phyloP scores from a whole-genome alignment of 441 rosid species.

The Gossypium davidsonii region DNA sequence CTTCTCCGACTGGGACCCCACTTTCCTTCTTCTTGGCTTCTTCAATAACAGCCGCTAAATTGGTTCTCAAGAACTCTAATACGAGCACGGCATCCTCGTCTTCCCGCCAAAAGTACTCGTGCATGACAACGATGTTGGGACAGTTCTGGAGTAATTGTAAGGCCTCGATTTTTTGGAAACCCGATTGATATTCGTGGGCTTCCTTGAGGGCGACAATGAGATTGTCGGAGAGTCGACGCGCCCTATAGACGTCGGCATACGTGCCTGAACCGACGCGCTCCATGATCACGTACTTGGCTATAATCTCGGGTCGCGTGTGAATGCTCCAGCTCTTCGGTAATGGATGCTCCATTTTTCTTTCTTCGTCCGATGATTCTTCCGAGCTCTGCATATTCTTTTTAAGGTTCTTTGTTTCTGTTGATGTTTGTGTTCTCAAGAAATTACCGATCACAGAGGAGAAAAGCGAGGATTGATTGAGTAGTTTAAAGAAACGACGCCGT shows the following conservation, averaged over 20 bases:
- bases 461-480: too few relatives aligned
- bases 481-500: too few relatives aligned
- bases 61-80: constrained; percentile 66
- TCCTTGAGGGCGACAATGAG: constrained; percentile 83
- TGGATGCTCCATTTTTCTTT: constrained; percentile 30
- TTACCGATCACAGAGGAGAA: too few relatives aligned
- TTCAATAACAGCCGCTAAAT: constrained; percentile 54
- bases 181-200: constrained; percentile 89
- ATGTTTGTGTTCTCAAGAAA: too few relatives aligned
- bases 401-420: too few relatives aligned
- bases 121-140: constrained; percentile 69
- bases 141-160: constrained; percentile 59
- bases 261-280: constrained; percentile 89
- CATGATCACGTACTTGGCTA: constrained; percentile 74
- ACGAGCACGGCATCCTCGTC: constrained; percentile 91
- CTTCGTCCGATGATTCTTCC: too few relatives aligned
- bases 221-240: constrained; percentile 67
- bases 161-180: constrained; percentile 85
- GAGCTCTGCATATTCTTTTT: too few relatives aligned
- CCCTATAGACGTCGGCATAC: constrained; percentile 89
- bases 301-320: constrained; percentile 76
- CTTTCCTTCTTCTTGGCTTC: constrained; percentile 42
- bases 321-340: constrained; percentile 93
- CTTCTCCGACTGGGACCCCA: constrained; percentile 46
- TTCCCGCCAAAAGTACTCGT: constrained; percentile 88